A percentile compares a stretch with the other conserved stretches of the same genome.
Conservation (phyloP, 1,139 yeast genomes). For the Pichia sp. region DNA sequence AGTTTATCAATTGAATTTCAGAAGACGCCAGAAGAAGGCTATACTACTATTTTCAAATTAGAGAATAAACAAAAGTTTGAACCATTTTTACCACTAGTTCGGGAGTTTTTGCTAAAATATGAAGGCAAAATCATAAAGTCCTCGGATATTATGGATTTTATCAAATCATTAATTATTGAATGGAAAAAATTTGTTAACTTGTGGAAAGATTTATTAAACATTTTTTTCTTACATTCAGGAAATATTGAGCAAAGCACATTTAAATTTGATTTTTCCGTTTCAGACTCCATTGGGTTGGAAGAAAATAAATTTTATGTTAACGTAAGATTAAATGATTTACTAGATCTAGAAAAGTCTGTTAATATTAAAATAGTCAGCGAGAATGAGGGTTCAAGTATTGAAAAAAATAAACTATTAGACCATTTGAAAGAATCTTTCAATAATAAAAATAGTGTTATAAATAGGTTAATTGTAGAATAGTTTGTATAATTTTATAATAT, state of each 20-base stretch:
- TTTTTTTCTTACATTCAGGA: slow-evolving; percentile 10
- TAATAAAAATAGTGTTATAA: slow-evolving; percentile 5
- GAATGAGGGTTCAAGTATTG: not conserved
- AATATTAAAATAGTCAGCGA: not conserved
- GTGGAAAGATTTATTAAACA: slow-evolving; percentile 13
- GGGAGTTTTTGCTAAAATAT: slow-evolving; percentile 3
- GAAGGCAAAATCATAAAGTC: not conserved
- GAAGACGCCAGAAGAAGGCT: not conserved
- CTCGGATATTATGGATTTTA: not conserved
- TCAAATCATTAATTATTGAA: slow-evolving; percentile 1
- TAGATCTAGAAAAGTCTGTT: slow-evolving; percentile 1
- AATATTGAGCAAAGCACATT: not conserved
- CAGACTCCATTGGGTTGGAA: not conserved
- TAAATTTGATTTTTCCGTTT: slow-evolving; percentile 1
- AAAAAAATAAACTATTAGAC: not conserved
- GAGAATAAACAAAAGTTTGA: slow-evolving; percentile 1
- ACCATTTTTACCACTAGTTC: slow-evolving; percentile 8
- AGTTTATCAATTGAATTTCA: slow-evolving; percentile 1
- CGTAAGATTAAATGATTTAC: slow-evolving; percentile 4
- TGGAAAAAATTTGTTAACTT: slow-evolving; percentile 10
- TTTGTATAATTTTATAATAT: not conserved
- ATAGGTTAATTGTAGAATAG: slow-evolving; percentile 4
- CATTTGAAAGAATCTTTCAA: not conserved
- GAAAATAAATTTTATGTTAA: not conserved
- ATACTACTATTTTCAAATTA: not conserved